Evolutionary conservation across 495 filamentous ascomycete species (phyloP).

Genomic region (Aspergillus taichungensis): DNA sequence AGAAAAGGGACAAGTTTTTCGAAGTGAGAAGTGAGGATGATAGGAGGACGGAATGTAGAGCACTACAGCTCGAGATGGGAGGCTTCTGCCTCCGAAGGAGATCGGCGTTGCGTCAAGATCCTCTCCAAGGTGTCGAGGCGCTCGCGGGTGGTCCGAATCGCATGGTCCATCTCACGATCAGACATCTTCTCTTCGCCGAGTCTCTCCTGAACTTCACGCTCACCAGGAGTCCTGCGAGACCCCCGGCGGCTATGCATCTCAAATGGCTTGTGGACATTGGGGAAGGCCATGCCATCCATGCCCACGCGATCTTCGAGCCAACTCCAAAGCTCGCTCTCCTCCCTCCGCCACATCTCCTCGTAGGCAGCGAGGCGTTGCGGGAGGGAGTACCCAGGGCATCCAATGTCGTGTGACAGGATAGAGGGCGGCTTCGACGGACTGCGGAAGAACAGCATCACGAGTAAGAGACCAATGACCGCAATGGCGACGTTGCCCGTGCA

Average conservation of each 20-base stretch:
- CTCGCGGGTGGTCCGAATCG: conserved; percentile 79
- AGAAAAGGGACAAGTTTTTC: no score
- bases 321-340: conserved; percentile 89
- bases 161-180: conserved; percentile 72
- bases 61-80: conserved; percentile 13
- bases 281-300: conserved; percentile 53
- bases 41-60: background rate
- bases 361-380: conserved; percentile 75
- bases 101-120: conserved; percentile 53
- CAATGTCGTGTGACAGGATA: conserved; percentile 28
- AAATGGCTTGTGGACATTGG: conserved; percentile 20
- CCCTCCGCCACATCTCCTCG: conserved; percentile 84
- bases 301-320: conserved; percentile 90
- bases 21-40: no score
- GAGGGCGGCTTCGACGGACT: conserved; percentile 35
- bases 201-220: conserved; percentile 32
- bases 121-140: conserved; percentile 64
- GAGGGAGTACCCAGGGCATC: conserved; percentile 23
- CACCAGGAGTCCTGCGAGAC: conserved; percentile 16
- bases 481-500: conserved; percentile 57
- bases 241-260: conserved; percentile 14
- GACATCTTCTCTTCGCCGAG: conserved; percentile 64
- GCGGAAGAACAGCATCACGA: conserved; percentile 50
- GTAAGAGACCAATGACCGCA: conserved; percentile 42
- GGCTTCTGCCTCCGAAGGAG: conserved; percentile 3